Evolutionary conservation across 371 early-diverging fungal genomes (phyloP).

Genomic region (Apophysomyces ossiformis): DNA sequence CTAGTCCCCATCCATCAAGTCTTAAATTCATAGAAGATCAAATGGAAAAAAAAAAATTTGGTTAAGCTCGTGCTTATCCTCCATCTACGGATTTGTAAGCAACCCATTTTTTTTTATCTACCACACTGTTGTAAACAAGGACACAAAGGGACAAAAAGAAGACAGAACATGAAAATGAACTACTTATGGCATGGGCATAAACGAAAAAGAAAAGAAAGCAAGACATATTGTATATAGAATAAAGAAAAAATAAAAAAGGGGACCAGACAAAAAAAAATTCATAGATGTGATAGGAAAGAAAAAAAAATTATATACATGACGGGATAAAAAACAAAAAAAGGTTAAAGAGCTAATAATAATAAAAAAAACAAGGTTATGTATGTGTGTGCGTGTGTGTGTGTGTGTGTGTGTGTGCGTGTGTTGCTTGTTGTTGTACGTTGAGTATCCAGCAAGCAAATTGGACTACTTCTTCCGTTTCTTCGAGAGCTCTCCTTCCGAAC

Average conservation of each 20-base stretch:
- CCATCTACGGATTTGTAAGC: slow-evolving; percentile 6
- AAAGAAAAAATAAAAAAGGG: not conserved
- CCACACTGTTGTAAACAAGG: not conserved
- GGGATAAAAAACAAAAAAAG: not conserved
- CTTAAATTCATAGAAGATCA: not conserved
- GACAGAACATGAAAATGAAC: not conserved
- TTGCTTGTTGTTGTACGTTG: too few species aligned
- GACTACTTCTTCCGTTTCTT: slow-evolving; percentile 3
- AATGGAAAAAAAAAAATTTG: not conserved
- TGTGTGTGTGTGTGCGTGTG: too few species aligned
- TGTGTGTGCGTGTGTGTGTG: too few species aligned
- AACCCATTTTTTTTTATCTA: not conserved
- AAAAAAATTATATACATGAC: not conserved
- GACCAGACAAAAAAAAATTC: not conserved
- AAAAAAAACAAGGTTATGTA: too few species aligned
- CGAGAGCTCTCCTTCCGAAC: not conserved
- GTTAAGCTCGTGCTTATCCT: not conserved
- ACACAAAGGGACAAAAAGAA: not conserved
- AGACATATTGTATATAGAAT: not conserved
- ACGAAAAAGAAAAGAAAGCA: not conserved
- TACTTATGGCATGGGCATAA: slow-evolving; percentile 1
- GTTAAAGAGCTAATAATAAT: not conserved
- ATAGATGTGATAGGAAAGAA: slow-evolving; percentile 4
- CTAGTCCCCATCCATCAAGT: not conserved
- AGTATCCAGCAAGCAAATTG: too few species aligned